phyloP scores from a whole-genome alignment of 495 filamentous ascomycete genomes.

The Letharia lupina region DNA sequence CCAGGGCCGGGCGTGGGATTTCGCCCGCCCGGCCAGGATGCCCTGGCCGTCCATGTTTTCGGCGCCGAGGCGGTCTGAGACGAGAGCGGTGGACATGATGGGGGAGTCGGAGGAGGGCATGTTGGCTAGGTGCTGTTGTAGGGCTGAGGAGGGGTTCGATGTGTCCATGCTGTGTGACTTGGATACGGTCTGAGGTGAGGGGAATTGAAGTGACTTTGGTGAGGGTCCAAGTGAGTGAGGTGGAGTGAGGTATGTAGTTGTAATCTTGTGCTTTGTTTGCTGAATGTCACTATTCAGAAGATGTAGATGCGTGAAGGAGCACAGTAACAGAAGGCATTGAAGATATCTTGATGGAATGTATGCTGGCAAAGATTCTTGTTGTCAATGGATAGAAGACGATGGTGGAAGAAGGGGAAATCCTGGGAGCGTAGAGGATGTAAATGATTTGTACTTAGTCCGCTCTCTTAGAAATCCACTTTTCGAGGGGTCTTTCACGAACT shows the following conservation, averaged over 20 bases:
- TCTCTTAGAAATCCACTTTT: not conserved
- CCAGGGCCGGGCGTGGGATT: slow-evolving; percentile 5
- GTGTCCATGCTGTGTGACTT: not conserved
- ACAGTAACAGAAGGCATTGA: not conserved
- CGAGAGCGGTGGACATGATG: not conserved
- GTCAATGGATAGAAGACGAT: not conserved
- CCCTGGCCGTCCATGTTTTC: slow-evolving; percentile 10
- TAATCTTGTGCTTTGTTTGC: not conserved
- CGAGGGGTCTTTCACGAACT: not conserved
- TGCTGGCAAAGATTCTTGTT: not conserved
- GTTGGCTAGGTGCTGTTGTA: not conserved
- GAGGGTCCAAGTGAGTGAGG: not conserved
- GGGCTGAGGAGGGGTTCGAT: not conserved
- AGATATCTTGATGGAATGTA: not conserved
- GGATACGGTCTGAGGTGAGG: not conserved
- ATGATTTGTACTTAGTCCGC: not conserved
- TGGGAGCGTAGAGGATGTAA: not conserved
- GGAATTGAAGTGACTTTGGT: not conserved
- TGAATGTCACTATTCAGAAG: not conserved
- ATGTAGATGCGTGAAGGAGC: not conserved
- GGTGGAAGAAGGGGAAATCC: not conserved
- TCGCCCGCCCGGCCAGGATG: not conserved
- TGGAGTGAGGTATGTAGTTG: not conserved
- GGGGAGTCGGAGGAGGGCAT: not conserved
- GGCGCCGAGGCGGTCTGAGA: not conserved